These are phyloP conservation scores for Clarireedia hainanense DNA, from an alignment of 2,329 filamentous ascomycete genomes.

Conservation along the genomic window DNA sequence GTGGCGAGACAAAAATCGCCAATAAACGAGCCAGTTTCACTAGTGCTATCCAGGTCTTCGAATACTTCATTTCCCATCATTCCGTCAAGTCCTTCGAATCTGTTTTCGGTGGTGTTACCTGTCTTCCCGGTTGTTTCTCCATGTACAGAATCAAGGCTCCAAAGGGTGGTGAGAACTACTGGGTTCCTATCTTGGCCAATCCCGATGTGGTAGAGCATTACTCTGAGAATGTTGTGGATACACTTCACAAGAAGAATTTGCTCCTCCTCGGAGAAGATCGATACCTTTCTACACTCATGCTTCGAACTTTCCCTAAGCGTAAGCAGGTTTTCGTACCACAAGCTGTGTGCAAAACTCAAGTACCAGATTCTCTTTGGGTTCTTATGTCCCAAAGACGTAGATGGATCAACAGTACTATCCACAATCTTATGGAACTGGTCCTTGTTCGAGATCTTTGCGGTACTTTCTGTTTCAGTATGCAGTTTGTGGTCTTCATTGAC, in stretches of 20 bases:
- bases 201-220: constrained; percentile 99
- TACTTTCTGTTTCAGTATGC: constrained; percentile 99
- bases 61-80: constrained; percentile 99
- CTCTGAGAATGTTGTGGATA: constrained; percentile 98
- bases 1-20: constrained; percentile 98
- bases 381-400: constrained; percentile 88
- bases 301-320: constrained; percentile 96
- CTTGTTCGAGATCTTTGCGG: constrained; percentile 93
- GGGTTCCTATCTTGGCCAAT: constrained; percentile 97
- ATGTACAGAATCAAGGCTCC: constrained; percentile 99
- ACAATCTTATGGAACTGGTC: constrained; percentile 96
- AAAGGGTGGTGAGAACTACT: constrained; percentile 97
- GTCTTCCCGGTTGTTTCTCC: constrained; percentile 96
- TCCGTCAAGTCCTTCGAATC: constrained; percentile 96
- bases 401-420: constrained; percentile 99
- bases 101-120: constrained; percentile 97
- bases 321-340: constrained; percentile 99
- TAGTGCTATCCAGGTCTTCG: constrained; percentile 96
- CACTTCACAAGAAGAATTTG: constrained; percentile 94
- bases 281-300: constrained; percentile 93
- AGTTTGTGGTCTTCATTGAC: constrained; percentile 95
- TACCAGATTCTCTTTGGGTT: constrained; percentile 87
- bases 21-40: constrained; percentile 96
- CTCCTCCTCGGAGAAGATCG: constrained; percentile 88
- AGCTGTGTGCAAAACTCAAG: constrained; percentile 96